phyloP scores from a whole-genome alignment of 2,329 filamentous ascomycete genomes.

The Ustilaginoidea virens region DNA sequence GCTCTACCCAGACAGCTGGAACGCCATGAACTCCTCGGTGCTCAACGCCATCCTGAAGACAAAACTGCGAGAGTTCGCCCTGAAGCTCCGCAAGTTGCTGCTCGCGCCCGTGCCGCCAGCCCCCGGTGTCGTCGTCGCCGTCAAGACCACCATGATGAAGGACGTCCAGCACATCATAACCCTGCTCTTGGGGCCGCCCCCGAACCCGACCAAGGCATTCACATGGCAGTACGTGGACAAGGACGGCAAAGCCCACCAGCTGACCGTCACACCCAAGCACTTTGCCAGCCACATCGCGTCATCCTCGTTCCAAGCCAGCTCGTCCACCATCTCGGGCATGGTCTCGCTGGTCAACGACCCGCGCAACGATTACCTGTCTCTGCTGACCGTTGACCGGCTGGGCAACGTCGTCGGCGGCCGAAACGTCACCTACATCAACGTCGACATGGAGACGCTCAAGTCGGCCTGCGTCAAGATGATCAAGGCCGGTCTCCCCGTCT shows the following conservation, averaged over 20 bases:
- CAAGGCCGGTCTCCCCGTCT: constrained; percentile 61
- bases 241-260: constrained; percentile 43
- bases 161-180: constrained; percentile 74
- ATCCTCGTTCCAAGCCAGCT: constrained; percentile 40
- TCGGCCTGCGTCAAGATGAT: constrained; percentile 62
- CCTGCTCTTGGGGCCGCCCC: constrained; percentile 67
- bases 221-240: constrained; percentile 68
- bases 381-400: constrained; percentile 62
- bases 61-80: constrained; percentile 72
- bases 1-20: constrained; percentile 71
- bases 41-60: constrained; percentile 66
- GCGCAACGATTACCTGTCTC: constrained; percentile 54
- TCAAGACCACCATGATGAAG: constrained; percentile 61
- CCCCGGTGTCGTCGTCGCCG: constrained; percentile 24
- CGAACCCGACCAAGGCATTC: constrained; percentile 52
- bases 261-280: constrained; percentile 50
- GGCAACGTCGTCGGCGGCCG: constrained; percentile 70
- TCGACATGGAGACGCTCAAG: constrained; percentile 59
- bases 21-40: constrained; percentile 52
- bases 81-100: constrained; percentile 50
- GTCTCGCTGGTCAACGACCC: constrained; percentile 80
- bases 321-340: constrained; percentile 48
- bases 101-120: constrained; percentile 13
- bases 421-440: constrained; percentile 69
- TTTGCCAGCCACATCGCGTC: constrained; percentile 58